Evolutionary conservation across 106 monocot species (phyloP), one percentile per base, ranked within the genome.

Genomic region (Alisma plantagoaquatica): DNA sequence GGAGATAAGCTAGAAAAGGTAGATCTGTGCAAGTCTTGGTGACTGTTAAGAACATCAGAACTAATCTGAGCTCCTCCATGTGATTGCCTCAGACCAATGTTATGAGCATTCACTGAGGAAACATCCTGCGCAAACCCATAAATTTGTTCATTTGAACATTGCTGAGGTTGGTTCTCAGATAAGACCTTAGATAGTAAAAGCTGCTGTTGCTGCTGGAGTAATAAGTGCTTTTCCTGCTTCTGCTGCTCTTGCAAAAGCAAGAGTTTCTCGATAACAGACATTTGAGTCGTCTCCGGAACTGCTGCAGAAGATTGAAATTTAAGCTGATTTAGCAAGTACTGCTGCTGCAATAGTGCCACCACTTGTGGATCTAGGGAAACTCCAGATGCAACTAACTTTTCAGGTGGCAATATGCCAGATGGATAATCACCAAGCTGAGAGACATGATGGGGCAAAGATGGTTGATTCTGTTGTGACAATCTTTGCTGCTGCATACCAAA

Each of bases 331-430:
- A 81, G 33, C 47, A 74, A 46, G 66, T 79, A 77, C 59, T 92
- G 82, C 27, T 92, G 92, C 41, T 82, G 92, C 70, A 92, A 58
- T 23, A 82, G 46, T 59, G 28, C 63, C 19, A 71, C 46, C 3
- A 77, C 42, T 24, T 79, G 92, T 27, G 79, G 78, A 67, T 92
- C 92, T 43, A 86, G 82, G 57, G 73, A 27, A n/a, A 75, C 62
- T 43, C 79, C 82, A 61, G 85, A 61, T 49, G 78, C 43, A 43
- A 68, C 50, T 31, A 84, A 48, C 20, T 80, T 81, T 23, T 87
- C 82, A 43, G 75, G 54, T 45, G 67, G 60, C 8, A 69, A 8
- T 1, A 75, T 29, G 27, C 65, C 49, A 45, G 75, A 65, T 27
- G 65, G 56, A 60, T 56, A 38, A 33, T 57, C 71, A 51, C 22